phyloP scores from a whole-genome alignment of 805 yeast species.

The Komagataella kurtzmanii region DNA sequence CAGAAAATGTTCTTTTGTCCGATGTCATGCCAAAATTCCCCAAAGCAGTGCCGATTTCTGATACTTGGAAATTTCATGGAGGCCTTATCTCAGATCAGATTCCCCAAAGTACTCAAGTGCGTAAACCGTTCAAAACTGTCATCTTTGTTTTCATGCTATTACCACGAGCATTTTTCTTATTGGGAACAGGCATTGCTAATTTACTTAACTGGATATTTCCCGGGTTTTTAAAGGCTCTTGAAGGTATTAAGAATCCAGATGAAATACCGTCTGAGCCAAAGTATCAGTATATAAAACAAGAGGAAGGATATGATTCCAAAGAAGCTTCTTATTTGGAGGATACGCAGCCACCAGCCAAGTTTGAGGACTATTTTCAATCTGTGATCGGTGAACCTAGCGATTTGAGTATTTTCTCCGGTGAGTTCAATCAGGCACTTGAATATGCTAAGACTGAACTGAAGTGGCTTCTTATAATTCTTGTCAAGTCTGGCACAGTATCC shows the following conservation, averaged over 20 bases:
- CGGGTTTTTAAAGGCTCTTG: constrained; percentile 13
- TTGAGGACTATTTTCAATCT: constrained; percentile 7
- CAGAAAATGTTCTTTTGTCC: not conserved
- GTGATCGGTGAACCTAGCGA: constrained; percentile 13
- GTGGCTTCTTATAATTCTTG: constrained; percentile 39
- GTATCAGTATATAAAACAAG: constrained; percentile 6
- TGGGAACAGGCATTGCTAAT: constrained; percentile 24
- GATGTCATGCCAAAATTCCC: constrained; percentile 20
- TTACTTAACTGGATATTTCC: constrained; percentile 23
- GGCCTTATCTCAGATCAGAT: constrained; percentile 11
- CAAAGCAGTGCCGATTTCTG: constrained; percentile 19
- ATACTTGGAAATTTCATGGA: constrained; percentile 21
- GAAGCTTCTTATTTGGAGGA: constrained; percentile 5
- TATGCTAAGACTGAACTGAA: constrained; percentile 25
- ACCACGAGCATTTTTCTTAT: constrained; percentile 34
- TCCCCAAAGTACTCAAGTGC: not conserved
- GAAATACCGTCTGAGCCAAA: constrained; percentile 18
- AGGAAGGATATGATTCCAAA: constrained; percentile 1
- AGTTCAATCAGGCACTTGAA: constrained; percentile 28
- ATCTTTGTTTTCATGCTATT: constrained; percentile 39
- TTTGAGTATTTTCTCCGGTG: constrained; percentile 14
- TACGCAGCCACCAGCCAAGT: constrained; percentile 7
- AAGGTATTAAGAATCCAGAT: constrained; percentile 14
- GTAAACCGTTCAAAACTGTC: constrained; percentile 19
- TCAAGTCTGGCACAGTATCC: constrained; percentile 29